Evolutionary conservation across 2,329 filamentous ascomycete genomes (phyloP).

Genomic region (Periconia digitata): DNA sequence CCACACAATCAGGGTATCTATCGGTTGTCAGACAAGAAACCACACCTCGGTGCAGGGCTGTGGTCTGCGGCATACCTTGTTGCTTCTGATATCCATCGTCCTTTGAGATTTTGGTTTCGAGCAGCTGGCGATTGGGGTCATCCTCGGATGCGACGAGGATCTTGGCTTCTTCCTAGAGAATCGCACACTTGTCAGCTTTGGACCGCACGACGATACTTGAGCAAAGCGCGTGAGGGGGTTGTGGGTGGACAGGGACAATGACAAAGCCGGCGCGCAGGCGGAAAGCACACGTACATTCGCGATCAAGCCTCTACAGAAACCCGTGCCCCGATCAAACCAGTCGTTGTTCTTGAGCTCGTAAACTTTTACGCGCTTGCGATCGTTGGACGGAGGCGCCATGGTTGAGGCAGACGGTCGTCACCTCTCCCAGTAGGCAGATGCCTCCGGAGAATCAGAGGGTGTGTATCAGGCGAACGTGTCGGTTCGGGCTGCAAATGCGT

Average conservation of each 20-base stretch:
- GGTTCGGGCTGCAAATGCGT: too few species aligned
- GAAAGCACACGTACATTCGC: constrained; percentile 62
- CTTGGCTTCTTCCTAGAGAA: constrained; percentile 73
- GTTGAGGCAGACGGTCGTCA: constrained; percentile 28
- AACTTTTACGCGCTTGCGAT: constrained; percentile 82
- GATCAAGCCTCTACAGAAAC: constrained; percentile 83
- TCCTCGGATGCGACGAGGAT: constrained; percentile 95
- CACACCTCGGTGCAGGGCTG: too few species aligned
- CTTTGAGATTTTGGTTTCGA: constrained; percentile 88
- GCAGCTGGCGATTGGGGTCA: constrained; percentile 75
- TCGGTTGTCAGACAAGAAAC: constrained; percentile 23
- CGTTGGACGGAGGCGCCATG: constrained; percentile 49
- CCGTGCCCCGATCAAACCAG: constrained; percentile 97
- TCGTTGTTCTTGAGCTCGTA: constrained; percentile 98
- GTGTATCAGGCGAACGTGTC: constrained; percentile 27
- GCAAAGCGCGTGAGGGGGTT: background rate
- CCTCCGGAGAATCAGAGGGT: constrained; percentile 41
- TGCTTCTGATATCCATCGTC: constrained; percentile 98
- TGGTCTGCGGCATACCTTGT: constrained; percentile 74
- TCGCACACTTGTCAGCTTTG: constrained; percentile 51
- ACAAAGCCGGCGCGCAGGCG: background rate
- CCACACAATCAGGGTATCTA: constrained; percentile 98
- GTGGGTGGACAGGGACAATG: background rate
- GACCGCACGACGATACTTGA: constrained; percentile 5
- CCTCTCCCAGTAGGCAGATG: constrained; percentile 37